Evolutionary conservation across 345 rosid species (phyloP).

Genomic region (Eucalyptus rudis): DNA sequence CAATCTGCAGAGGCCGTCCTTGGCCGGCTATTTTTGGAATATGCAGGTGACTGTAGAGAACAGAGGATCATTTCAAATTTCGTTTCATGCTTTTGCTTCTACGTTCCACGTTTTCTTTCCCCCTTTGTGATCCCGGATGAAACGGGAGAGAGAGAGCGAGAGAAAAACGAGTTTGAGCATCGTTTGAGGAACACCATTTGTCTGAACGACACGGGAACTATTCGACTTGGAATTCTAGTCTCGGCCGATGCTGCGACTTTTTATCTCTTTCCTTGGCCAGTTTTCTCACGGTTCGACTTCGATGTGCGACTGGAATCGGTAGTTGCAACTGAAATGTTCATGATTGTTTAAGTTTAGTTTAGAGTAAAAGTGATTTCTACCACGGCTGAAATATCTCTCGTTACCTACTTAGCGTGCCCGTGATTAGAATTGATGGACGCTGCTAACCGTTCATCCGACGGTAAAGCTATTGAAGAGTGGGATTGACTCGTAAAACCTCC

Average conservation of each 20-base stretch:
- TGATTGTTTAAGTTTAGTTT: neutral
- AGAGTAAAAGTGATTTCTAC: neutral
- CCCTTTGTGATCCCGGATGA: neutral
- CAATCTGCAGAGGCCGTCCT: constrained; percentile 15
- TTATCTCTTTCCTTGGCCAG: neutral
- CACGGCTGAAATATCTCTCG: neutral
- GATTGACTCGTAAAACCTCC: neutral
- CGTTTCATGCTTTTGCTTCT: neutral
- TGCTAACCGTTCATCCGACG: neutral
- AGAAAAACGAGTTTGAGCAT: neutral
- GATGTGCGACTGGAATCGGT: neutral
- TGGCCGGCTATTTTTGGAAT: constrained; percentile 25
- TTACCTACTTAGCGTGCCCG: neutral
- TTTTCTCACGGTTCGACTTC: neutral
- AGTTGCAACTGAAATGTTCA: neutral
- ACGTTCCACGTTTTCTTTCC: neutral
- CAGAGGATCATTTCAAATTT: neutral
- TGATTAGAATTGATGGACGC: neutral
- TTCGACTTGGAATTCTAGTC: neutral
- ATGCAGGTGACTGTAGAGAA: neutral
- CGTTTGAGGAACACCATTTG: neutral
- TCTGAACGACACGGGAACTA: neutral
- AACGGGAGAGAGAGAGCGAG: neutral
- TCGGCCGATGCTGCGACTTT: neutral
- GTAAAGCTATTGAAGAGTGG: neutral